Evolutionary conservation across 768 basidiomycete species (phyloP).

Genomic region (Leccinellum rugosiceps): DNA sequence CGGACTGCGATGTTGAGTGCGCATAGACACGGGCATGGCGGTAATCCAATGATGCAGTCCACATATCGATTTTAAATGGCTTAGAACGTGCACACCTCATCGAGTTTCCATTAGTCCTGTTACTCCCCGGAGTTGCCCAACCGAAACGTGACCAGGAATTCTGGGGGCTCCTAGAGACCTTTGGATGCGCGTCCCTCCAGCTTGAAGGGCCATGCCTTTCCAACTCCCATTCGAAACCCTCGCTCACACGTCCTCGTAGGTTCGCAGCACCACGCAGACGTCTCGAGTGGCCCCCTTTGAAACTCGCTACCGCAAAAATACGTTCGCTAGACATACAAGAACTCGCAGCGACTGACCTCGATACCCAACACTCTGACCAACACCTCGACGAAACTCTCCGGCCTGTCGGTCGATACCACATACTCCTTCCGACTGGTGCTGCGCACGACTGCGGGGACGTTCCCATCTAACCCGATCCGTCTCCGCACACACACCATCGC

Average conservation of each 20-base stretch:
- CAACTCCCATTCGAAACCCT: not conserved
- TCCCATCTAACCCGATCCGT: constrained; percentile 77
- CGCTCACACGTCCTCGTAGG: constrained; percentile 38
- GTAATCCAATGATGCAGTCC: too few species aligned
- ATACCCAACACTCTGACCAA: constrained; percentile 82
- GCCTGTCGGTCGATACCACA: constrained; percentile 75
- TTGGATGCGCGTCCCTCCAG: constrained; percentile 64
- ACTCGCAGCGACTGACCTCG: constrained; percentile 80
- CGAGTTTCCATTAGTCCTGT: too few species aligned
- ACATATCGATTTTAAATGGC: too few species aligned
- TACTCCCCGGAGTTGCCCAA: too few species aligned
- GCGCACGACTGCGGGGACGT: constrained; percentile 89
- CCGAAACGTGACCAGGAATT: constrained; percentile 78
- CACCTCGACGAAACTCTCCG: constrained; percentile 84
- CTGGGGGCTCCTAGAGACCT: too few species aligned
- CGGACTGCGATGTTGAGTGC: too few species aligned
- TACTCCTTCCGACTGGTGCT: constrained; percentile 95
- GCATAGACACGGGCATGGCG: too few species aligned
- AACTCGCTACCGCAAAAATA: too few species aligned
- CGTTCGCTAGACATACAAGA: constrained; percentile 88
- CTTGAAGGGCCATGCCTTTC: constrained; percentile 55
- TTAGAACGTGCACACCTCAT: too few species aligned
- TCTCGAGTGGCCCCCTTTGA: constrained; percentile 92
- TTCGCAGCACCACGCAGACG: constrained; percentile 95
- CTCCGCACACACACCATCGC: constrained; percentile 92